phyloP scores from a whole-genome alignment of 495 filamentous ascomycete genomes.

The Apodospora peruviana region DNA sequence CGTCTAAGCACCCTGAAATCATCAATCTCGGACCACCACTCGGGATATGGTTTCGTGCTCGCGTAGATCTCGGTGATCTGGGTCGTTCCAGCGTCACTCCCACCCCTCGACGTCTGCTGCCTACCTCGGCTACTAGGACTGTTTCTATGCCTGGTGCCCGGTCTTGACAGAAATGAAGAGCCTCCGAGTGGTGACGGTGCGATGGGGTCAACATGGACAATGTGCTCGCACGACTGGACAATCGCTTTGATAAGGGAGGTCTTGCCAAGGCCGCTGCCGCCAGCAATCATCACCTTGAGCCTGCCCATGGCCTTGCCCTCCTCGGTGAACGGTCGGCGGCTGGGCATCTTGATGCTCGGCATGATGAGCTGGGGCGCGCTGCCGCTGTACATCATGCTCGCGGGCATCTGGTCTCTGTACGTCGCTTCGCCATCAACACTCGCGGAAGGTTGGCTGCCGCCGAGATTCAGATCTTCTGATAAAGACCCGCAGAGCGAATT shows the following conservation, averaged over 20 bases:
- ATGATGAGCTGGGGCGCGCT: slow-evolving; percentile 88
- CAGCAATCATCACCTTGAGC: slow-evolving; percentile 83
- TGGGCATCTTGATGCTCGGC: slow-evolving; percentile 95
- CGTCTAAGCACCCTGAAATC: slow-evolving; percentile 62
- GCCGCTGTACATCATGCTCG: slow-evolving; percentile 40
- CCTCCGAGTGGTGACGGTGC: slow-evolving; percentile 37
- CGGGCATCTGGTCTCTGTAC: slow-evolving; percentile 2
- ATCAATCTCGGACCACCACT: slow-evolving; percentile 92
- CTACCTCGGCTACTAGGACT: slow-evolving; percentile 8
- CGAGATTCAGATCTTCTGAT: slow-evolving; percentile 38
- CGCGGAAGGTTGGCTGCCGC: slow-evolving; percentile 35
- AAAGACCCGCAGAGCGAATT: slow-evolving; percentile 45
- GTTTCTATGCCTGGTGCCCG: slow-evolving; percentile 4
- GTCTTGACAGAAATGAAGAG: slow-evolving; percentile 16
- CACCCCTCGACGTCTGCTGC: slow-evolving; percentile 1
- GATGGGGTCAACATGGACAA: slow-evolving; percentile 89
- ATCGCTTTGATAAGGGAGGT: slow-evolving; percentile 90
- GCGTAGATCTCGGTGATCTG: slow-evolving; percentile 79
- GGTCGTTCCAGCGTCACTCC: slow-evolving; percentile 29
- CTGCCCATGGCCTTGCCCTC: slow-evolving; percentile 77
- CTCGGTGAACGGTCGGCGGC: slow-evolving; percentile 85
- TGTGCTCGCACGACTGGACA: slow-evolving; percentile 89
- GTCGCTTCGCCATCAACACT: slow-evolving; percentile 12
- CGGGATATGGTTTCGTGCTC: slow-evolving; percentile 86
- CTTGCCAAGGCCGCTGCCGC: slow-evolving; percentile 78